phyloP scores from a whole-genome alignment of 129 eudicot genomes.

The Lactuca saligna region DNA sequence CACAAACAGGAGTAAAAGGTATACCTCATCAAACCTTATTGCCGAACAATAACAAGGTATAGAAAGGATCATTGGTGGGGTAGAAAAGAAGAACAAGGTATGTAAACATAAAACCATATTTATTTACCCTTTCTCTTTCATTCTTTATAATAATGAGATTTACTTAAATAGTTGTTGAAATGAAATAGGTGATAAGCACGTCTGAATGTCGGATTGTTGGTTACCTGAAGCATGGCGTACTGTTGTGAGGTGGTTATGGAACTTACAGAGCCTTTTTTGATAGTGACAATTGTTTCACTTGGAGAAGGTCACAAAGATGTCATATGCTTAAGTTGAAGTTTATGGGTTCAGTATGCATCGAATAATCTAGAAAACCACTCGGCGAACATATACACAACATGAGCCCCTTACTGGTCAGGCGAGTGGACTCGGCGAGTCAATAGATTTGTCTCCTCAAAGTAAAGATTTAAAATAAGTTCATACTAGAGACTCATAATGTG shows the following conservation, averaged over 20 bases:
- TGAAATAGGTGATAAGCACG: conserved; percentile 83
- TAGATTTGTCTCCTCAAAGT: too few relatives aligned
- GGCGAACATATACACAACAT: conserved; percentile 49
- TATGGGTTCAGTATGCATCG: conserved; percentile 91
- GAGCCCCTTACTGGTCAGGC: too few relatives aligned
- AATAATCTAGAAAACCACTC: too few relatives aligned
- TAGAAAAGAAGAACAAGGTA: too few relatives aligned
- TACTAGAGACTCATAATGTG: too few relatives aligned
- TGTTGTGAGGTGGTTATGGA: conserved; percentile 87
- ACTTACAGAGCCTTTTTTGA: conserved; percentile 81
- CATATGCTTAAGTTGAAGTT: conserved; percentile 90
- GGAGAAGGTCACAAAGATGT: conserved; percentile 92
- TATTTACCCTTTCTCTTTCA: background rate
- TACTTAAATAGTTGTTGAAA: background rate
- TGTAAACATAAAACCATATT: too few relatives aligned
- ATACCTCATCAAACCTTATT: too few relatives aligned
- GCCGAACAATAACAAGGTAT: too few relatives aligned
- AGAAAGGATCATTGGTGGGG: too few relatives aligned
- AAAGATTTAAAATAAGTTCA: too few relatives aligned
- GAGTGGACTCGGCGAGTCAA: too few relatives aligned
- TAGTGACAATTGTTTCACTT: conserved; percentile 89
- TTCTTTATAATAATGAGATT: background rate
- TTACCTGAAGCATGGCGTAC: conserved; percentile 99
- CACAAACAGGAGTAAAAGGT: too few relatives aligned
- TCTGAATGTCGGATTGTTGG: conserved; percentile 75